phyloP scores from a whole-genome alignment of 129 eudicot genomes.

The Scalesia atractyloides region DNA sequence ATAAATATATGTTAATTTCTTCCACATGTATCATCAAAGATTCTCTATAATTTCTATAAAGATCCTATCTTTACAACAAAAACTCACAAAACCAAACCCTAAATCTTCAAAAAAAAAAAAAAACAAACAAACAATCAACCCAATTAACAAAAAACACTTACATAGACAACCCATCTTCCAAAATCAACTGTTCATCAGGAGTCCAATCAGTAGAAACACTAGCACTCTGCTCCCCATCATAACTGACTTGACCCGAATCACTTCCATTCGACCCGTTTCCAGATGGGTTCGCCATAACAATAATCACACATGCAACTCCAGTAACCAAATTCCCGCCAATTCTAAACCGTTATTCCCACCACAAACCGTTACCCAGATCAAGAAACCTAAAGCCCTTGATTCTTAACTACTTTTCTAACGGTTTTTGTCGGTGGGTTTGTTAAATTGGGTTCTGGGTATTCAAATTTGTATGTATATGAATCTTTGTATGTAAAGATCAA shows the following conservation, averaged over 20 bases:
- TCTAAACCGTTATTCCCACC: constrained; percentile 28
- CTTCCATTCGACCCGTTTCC: constrained; percentile 38
- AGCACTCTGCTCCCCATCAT: constrained; percentile 24
- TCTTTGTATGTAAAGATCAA: not conserved
- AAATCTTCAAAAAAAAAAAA: too few relatives aligned
- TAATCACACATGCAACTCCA: constrained; percentile 12
- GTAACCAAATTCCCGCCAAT: constrained; percentile 35
- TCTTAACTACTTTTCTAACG: not conserved
- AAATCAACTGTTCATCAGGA: constrained; percentile 44
- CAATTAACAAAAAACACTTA: constrained; percentile 16
- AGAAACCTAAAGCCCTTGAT: not conserved
- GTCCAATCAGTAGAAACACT: constrained; percentile 53
- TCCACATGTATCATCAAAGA: not conserved
- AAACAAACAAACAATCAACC: not conserved
- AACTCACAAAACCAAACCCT: not conserved
- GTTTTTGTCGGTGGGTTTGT: not conserved
- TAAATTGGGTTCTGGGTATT: not conserved
- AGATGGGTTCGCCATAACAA: constrained; percentile 52
- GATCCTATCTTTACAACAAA: not conserved
- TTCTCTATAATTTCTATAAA: not conserved
- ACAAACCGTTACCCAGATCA: constrained; percentile 11
- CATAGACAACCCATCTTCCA: constrained; percentile 49
- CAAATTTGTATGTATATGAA: not conserved
- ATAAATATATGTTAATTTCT: not conserved
- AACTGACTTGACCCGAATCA: constrained; percentile 33